Base-by-base conservation (phyloP, 176 grass and related monocot genomes). In the Canna indica region DNA sequence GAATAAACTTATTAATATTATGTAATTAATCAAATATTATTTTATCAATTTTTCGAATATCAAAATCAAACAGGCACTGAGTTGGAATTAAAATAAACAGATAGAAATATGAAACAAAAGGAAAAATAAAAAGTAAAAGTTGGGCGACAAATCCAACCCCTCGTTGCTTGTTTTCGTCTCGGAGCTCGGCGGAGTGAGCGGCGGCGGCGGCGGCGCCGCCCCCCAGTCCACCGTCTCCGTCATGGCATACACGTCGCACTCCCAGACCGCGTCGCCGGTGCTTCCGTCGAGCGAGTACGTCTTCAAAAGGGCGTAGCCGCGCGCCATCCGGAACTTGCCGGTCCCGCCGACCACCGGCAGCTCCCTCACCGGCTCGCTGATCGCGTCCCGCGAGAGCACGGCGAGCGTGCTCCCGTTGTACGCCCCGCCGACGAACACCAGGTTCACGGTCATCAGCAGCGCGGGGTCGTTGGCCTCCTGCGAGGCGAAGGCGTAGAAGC, bases 251-350 rank as follows among this genome's bases (percentile, higher is more conserved):
- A 85, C 74, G 78, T 85, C 74, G 61, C 72, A 78, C 83, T 85
- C 74, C 17, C 77, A 0, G 34, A 36, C 47, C n/a, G 53, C 69
- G 67, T 73, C 45, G 16, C 53, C 69, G 69, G 35, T 58, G 22
- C 69, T 22, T 5, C 27, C 38, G 34, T 18, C 50, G 15, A 70
- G 17, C 47, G 48, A 62, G 13, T 81, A 7, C 3, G 82, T 81
- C 79, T 84, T 82, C 79, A 79, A 70, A 12, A 88, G 67, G 46
- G 78, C 82, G 73, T 88, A 88, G 1, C 82, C 86, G 1, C 45
- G 27, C 22, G 86, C 86, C 71, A 78, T 75, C 45, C 86, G 58
- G 72, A 88, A 88, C 54, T 63, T 27, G 34, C 86, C 86, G 20
- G 75, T 85, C 52, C 86, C 86, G 35, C 82, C 86, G 29, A 88